Evolutionary conservation across 225 moss, liverwort and hornwort species (phyloP), one percentile per base, ranked within the genome.

Genomic region (Bryum argenteum): DNA sequence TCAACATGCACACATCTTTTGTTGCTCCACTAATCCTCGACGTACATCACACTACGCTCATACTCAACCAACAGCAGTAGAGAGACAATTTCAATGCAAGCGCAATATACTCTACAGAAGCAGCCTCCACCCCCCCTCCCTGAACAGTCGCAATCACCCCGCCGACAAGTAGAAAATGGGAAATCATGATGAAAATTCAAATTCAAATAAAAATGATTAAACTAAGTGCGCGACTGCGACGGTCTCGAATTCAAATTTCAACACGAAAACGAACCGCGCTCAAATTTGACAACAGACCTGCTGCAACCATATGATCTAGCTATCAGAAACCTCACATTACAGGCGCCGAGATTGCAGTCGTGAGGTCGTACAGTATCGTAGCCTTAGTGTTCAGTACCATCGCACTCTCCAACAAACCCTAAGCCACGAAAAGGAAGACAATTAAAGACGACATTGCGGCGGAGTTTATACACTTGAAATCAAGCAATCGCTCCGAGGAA

Each of bases 311-410:
- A 57, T 9, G 66, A 66, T 57, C 38, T 13, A 62, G 16, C 55
- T 57, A 43, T 16, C 15, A 26, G 24, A 67, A 24, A 59, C 26
- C 67, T 68, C 60, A 75, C 75, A 67, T 53, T 20, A 23, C 8
- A 19, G 1, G 50, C 51, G 14, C 24, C 67, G 58, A 13, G 21
- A 38, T 9, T 21, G 48, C 14, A 20, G 21, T 9, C 5, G 21
- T 11, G 33, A 2, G 22, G 50, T 8, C 23, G 50, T 40, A 40
- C 40, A 14, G 51, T 67, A 7, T 18, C 67, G 8, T 18, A 8
- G 66, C 13, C 58, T 11, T 23, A 48, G 12, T 12, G 8, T 48
- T 23, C 22, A 48, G 17, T 47, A 57, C 3, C 22, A 58, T 12
- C 5, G 10, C 11, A 24, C 60, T 42, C 43, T 9, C 0, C 7